Evolutionary conservation across 2,329 filamentous ascomycete genomes (phyloP).

Genomic region (Phyllachora maydis): DNA sequence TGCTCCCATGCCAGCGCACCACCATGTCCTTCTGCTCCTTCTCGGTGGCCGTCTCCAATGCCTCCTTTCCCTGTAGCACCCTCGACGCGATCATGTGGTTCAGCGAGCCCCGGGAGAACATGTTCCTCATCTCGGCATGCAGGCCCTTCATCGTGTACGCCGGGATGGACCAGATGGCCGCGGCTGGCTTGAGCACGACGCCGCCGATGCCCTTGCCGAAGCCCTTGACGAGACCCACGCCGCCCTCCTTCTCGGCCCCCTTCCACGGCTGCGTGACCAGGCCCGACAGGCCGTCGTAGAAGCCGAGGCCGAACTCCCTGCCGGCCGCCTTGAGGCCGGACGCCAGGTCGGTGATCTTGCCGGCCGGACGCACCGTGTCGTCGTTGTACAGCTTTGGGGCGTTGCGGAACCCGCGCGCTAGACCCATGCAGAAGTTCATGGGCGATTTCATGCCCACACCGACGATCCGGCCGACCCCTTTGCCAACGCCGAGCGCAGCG

Average conservation of each 20-base stretch:
- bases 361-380: conserved; percentile 54
- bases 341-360: conserved; percentile 58
- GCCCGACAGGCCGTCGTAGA: conserved; percentile 68
- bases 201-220: conserved; percentile 72
- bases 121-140: conserved; percentile 54
- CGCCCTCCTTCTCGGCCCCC: conserved; percentile 27
- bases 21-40: conserved; percentile 46
- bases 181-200: conserved; percentile 61
- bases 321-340: conserved; percentile 61
- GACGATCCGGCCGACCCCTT: conserved; percentile 51
- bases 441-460: conserved; percentile 59
- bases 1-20: conserved; percentile 38
- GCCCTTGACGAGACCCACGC: conserved; percentile 50
- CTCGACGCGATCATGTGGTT: conserved; percentile 66
- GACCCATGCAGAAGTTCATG: conserved; percentile 64
- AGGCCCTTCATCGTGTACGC: conserved; percentile 72
- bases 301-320: conserved; percentile 55
- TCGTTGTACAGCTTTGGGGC: conserved; percentile 73
- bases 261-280: conserved; percentile 58
- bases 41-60: conserved; percentile 28
- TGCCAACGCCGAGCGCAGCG: conserved; percentile 41
- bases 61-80: conserved; percentile 53
- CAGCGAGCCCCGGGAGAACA: conserved; percentile 48
- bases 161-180: conserved; percentile 51
- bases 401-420: conserved; percentile 78